Evolutionary conservation across 139 green algal genomes (phyloP), one percentile per base, ranked within the genome.

Genomic region (Yamagishiella unicocca): DNA sequence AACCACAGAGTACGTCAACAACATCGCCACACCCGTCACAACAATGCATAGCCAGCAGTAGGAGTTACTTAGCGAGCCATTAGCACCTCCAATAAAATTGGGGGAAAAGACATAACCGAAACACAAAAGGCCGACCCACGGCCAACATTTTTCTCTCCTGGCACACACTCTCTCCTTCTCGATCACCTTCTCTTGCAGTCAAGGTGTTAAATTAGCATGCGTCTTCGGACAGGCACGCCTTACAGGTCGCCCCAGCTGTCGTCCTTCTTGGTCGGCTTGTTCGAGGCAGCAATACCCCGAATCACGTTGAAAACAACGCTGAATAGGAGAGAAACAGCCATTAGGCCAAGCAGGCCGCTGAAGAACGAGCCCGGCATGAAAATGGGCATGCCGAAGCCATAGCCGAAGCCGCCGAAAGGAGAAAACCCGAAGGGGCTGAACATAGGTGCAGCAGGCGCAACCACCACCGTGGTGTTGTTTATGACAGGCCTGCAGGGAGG

Each of bases 221-320:
- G n/a, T n/a, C n/a, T n/a, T n/a, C n/a, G n/a, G n/a, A n/a, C n/a
- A n/a, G n/a, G n/a, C 29, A n/a, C 62, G 17, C 37, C 31, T 72
- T 71, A 87, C 29, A 87, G 82, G 67, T 87, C 82, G 33, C 82
- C 82, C 82, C 82, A 87, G 25, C 35, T 53, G 38, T 89, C 85
- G 43, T 90, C 54, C 25, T 81, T 50, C 37, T 85, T 58, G 14
- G 37, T 29, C 22, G 40, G 25, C 73, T 89, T 89, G 4, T n/a
- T 31, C 27, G 27, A 40, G 19, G 43, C 24, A 2, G 66, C 75
- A 58, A 90, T 22, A 38, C 75, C 50, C 17, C 77, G 46, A 29
- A 90, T 84, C 25, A 90, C 85, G 24, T 82, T 82, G 77, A 90
- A 86, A 9, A 90, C 77, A 45, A 90, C 76, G 38, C 35, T 82